Percentiles rank a stretch among this genome's conserved stretches.
phyloP scores from a whole-genome alignment of 2,329 filamentous ascomycete species.

The Trichoderma sp. region DNA sequence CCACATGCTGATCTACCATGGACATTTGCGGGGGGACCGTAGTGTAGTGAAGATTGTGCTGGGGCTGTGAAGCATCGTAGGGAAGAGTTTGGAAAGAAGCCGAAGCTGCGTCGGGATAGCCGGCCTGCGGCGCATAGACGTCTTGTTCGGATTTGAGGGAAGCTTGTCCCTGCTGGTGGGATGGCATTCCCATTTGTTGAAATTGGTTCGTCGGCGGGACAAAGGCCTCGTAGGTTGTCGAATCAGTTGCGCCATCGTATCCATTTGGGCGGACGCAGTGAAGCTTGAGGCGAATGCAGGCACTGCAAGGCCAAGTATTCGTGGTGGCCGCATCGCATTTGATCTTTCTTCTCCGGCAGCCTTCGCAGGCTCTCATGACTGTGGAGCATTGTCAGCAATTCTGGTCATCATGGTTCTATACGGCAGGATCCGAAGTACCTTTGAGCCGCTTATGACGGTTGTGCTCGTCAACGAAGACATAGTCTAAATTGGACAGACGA shows the following conservation, averaged over 20 bases:
- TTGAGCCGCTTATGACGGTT: conserved; percentile 97
- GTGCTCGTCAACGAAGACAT: conserved; percentile 98
- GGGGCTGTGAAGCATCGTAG: conserved; percentile 45
- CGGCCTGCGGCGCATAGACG: conserved; percentile 49
- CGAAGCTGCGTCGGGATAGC: conserved; percentile 46
- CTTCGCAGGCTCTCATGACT: conserved; percentile 98
- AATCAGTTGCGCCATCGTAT: conserved; percentile 50
- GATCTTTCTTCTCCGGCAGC: conserved; percentile 91
- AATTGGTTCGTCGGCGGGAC: conserved; percentile 35
- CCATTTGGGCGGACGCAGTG: conserved; percentile 89
- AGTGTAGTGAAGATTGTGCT: conserved; percentile 52
- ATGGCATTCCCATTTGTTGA: conserved; percentile 53
- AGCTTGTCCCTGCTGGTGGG: conserved; percentile 32
- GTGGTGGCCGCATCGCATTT: conserved; percentile 97
- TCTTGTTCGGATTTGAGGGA: conserved; percentile 41
- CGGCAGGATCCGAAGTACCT: conserved; percentile 53
- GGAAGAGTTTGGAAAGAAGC: conserved; percentile 46
- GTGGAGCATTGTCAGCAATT: conserved; percentile 2
- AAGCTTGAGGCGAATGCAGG: conserved; percentile 86
- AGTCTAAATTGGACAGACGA: conserved; percentile 56
- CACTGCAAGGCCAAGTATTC: conserved; percentile 95
- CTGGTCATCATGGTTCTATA: not conserved
- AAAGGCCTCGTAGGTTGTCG: conserved; percentile 33
- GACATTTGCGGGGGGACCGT: conserved; percentile 49
- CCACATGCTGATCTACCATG: conserved; percentile 52